These are phyloP conservation scores for Filobasidium uniguttulatum DNA, from an alignment of 1,284 basidiomycete species.

Conservation along the genomic window DNA sequence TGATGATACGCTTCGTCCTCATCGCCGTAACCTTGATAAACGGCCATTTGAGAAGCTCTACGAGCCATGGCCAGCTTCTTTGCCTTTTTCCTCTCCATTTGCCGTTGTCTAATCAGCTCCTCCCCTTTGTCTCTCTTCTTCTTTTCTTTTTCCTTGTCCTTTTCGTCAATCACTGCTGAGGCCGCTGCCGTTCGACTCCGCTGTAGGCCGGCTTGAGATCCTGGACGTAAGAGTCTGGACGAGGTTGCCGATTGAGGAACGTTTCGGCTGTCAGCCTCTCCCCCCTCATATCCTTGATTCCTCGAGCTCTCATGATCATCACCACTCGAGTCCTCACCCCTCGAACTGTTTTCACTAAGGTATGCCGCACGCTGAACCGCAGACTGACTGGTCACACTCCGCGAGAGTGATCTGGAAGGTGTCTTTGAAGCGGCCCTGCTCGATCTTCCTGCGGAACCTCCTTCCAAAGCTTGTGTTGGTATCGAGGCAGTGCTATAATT, in stretches of 20 bases:
- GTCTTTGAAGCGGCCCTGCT: background rate
- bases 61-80: conserved; percentile 19
- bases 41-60: too few relatives aligned
- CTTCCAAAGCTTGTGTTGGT: too few relatives aligned
- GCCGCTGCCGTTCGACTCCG: too few relatives aligned
- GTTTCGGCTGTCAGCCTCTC: background rate
- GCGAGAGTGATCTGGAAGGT: background rate
- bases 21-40: background rate
- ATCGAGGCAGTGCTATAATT: too few relatives aligned
- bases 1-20: background rate
- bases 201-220: too few relatives aligned
- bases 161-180: conserved; percentile 23
- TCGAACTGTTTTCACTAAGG: background rate
- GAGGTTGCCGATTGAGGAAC: background rate
- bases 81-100: conserved; percentile 39
- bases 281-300: background rate
- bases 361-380: too few relatives aligned
- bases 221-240: too few relatives aligned
- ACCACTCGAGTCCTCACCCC: background rate
- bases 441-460: background rate
- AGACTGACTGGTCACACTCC: background rate
- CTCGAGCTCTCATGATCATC: background rate
- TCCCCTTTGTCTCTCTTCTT: conserved; percentile 40
- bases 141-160: conserved; percentile 39
- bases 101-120: conserved; percentile 42